Base-by-base conservation (phyloP, 805 yeast genomes). In the Metschnikowia amazonensis region DNA sequence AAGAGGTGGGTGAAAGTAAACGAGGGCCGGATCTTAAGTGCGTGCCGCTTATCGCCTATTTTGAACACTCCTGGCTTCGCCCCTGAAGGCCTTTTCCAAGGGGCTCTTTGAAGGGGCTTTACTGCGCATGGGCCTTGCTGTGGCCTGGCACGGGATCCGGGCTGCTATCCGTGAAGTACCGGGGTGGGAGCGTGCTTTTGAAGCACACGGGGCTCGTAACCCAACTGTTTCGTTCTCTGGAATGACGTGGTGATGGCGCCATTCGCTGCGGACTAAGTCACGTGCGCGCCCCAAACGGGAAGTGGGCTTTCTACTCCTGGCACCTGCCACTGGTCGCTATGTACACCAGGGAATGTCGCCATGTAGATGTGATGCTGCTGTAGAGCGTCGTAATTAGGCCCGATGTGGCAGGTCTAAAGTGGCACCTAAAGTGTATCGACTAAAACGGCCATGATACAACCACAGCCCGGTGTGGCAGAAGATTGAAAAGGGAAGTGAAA, bases 161-260 rank as follows among this genome's bases (percentile, higher is more conserved):
- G n/a, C n/a, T n/a, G n/a, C n/a, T n/a, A n/a, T n/a, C n/a, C n/a
- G n/a, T n/a, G n/a, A n/a, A n/a, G n/a, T n/a, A n/a, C n/a, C n/a
- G n/a, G n/a, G n/a, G 23, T 4, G 6, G 23, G 23, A 6, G 23
- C 23, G 6, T 21, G 23, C 6, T 4, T 6, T 21, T 21, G 23
- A 21, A 21, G 23, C 6, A 6, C 23, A 6, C 17, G 16, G 31
- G 17, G 31, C 17, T 29, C 31, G 11, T 9, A 29, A 29, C 14
- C 31, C 14, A 6, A 4, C 23, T 21, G 6, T 21, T 21, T 21
- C 23, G n/a, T n/a, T n/a, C n/a, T n/a, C n/a, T 30, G 27, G 23
- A 20, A 29, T 39, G 33, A 29, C 43, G 35, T 36, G 29, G 20
- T 30, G 33, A 25, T 36, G 29, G 29, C 29, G 39, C 39, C 39